Conservation (phyloP, 768 basidiomycete species). For the Russula emetica region DNA sequence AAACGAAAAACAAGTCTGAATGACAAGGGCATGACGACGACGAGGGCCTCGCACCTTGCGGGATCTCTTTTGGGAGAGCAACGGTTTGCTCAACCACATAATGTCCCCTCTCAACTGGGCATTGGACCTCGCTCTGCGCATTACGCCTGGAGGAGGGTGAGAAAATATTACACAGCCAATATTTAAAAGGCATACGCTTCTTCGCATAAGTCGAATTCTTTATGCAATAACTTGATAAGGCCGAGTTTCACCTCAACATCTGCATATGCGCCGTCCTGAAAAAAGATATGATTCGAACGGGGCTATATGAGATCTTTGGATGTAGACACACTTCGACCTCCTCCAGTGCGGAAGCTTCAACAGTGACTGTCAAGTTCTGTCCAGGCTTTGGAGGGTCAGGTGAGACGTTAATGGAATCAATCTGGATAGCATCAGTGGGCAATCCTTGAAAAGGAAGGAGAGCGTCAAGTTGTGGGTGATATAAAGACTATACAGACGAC, state of each 20-base stretch:
- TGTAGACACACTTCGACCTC: conserved; percentile 55
- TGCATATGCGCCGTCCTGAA: conserved; percentile 84
- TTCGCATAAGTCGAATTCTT: conserved; percentile 83
- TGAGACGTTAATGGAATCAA: conserved; percentile 65
- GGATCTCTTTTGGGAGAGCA: conserved; percentile 86
- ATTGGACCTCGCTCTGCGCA: conserved; percentile 72
- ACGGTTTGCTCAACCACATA: conserved; percentile 83
- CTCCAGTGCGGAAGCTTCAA: conserved; percentile 53
- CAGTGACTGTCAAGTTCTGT: conserved; percentile 79
- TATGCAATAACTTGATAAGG: conserved; percentile 79
- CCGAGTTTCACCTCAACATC: conserved; percentile 94
- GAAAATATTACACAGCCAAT: not conserved
- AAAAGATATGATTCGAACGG: not conserved
- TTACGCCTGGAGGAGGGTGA: conserved; percentile 48
- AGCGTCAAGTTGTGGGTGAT: conserved; percentile 17
- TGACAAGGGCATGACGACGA: not conserved
- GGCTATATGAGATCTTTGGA: not conserved
- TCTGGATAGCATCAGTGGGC: conserved; percentile 46
- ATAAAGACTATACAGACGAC: conserved; percentile 31
- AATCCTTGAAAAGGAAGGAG: conserved; percentile 38
- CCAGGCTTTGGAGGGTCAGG: conserved; percentile 93
- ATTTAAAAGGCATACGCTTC: conserved; percentile 69
- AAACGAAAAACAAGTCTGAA: conserved; percentile 15
- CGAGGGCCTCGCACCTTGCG: conserved; percentile 48
- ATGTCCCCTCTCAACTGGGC: conserved; percentile 71